Evolutionary conservation across 1,139 yeast species (phyloP).

Genomic region (Diutina siamensis): DNA sequence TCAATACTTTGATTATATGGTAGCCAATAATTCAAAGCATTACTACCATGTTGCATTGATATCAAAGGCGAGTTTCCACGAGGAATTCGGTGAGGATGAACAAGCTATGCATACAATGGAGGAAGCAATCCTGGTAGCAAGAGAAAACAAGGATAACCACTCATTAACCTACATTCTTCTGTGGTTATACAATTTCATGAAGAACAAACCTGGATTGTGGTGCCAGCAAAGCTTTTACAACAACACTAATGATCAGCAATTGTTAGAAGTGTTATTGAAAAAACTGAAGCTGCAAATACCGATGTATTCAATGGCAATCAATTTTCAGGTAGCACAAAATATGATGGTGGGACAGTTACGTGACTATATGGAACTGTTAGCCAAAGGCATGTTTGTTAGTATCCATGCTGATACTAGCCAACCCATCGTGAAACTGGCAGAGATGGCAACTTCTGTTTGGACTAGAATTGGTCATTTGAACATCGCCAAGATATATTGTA

Average conservation of each 20-base stretch:
- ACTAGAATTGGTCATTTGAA: neutral
- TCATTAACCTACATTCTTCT: slow-evolving; percentile 70
- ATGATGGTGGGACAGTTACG: neutral
- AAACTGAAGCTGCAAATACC: slow-evolving; percentile 16
- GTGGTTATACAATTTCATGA: slow-evolving; percentile 67
- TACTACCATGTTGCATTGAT: slow-evolving; percentile 77
- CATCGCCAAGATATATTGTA: neutral
- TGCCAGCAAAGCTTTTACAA: slow-evolving; percentile 26
- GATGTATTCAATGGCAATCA: neutral
- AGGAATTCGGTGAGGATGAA: slow-evolving; percentile 59
- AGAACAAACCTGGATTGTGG: slow-evolving; percentile 52
- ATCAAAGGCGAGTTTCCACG: slow-evolving; percentile 68
- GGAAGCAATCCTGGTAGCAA: slow-evolving; percentile 80
- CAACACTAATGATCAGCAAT: slow-evolving; percentile 38
- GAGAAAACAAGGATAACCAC: slow-evolving; percentile 69
- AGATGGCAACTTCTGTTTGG: neutral
- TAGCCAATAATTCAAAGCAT: slow-evolving; percentile 51
- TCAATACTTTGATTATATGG: slow-evolving; percentile 79
- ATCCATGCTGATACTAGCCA: neutral
- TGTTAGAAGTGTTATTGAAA: slow-evolving; percentile 49
- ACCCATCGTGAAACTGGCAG: neutral
- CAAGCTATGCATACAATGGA: slow-evolving; percentile 75
- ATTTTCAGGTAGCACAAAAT: neutral
- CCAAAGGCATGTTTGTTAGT: neutral
- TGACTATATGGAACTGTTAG: slow-evolving; percentile 2